Base-by-base conservation (phyloP, 768 basidiomycete species). In the Tulasnella sp. region DNA sequence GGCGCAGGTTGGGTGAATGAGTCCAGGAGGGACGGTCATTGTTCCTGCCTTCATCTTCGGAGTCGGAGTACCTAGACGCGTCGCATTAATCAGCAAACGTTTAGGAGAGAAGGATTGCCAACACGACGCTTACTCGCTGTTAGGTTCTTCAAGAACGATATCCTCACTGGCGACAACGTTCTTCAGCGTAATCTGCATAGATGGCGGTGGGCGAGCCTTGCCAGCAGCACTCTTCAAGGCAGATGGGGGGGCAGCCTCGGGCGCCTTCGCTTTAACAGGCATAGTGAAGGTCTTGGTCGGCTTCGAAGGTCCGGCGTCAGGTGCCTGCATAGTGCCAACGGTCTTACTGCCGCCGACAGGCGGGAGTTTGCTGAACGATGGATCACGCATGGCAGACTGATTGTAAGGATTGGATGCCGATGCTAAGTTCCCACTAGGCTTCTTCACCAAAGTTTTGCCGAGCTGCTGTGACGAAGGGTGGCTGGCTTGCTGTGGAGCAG, bases 81-180 rank as follows among this genome's bases (percentile, higher is more conserved):
- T 75, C 44, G 75, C 78, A 55, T 71, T 78, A 46, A 44, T 73
- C 6, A 77, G 73, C 35, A 32, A 51, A 76, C 70, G 55, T 57
- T 40, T 26, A 2, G 23, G 7, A 2, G 32, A 73, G 23, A 40
- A 23, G 10, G 0, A 23, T 37, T 5, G 44, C 16, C 5, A 35
- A 13, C 7, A 15, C 2, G 5, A 20, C 13, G 83, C 84, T 80
- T 80, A 86, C 85, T 98, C 97, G 85, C 93, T 95, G 82, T 95
- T 92, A 82, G 98, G 95, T 70, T 99, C 97, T 0, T 97, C 96
- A 23, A 99, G 87, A 81, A 96, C 95, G 81, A 96, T 94, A 82
- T 88, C 90, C 86, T 95, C 93, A 82, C 91, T 93, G 23, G 90
- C 84, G n/a, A 82, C 83, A 26, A 83, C 79, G 13, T 85, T 84